These are phyloP conservation scores for Anethum foeniculum DNA, from an alignment of 140 eudicot species.

Conservation along the genomic window DNA sequence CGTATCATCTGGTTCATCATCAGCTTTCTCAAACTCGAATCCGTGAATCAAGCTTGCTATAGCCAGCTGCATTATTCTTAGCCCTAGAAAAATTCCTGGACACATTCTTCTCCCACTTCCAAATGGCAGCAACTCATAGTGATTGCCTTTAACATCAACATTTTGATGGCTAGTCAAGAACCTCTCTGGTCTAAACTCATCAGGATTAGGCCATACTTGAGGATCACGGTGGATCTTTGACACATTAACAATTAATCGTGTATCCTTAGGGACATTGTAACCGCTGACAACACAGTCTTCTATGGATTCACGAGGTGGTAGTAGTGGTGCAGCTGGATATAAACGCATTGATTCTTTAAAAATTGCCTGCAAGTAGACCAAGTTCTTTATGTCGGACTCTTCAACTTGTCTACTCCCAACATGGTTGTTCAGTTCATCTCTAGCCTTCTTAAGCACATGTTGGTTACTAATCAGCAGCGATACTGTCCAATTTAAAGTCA, in stretches of 20 bases:
- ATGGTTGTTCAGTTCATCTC: background rate
- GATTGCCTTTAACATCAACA: background rate
- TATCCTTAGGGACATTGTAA: background rate
- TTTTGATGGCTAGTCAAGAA: constrained; percentile 4
- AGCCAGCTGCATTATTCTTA: background rate
- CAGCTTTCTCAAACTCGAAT: constrained; percentile 3
- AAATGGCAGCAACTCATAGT: constrained; percentile 9
- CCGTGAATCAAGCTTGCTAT: constrained; percentile 7
- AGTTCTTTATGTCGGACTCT: background rate
- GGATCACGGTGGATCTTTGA: constrained; percentile 11
- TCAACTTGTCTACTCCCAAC: constrained; percentile 1
- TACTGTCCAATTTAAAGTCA: background rate
- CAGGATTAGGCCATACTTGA: constrained; percentile 2
- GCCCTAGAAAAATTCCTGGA: background rate
- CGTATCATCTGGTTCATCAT: constrained; percentile 3
- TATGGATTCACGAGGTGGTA: background rate
- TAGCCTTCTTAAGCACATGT: background rate
- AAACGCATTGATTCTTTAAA: background rate
- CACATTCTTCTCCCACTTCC: constrained; percentile 7
- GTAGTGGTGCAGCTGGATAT: background rate
- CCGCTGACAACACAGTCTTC: background rate
- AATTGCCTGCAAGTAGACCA: background rate
- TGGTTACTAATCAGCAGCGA: background rate
- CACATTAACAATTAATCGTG: background rate
- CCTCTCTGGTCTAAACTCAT: constrained; percentile 10